Evolutionary conservation across 2,329 filamentous ascomycete species (phyloP).

Genomic region (Neurospora crassa): DNA sequence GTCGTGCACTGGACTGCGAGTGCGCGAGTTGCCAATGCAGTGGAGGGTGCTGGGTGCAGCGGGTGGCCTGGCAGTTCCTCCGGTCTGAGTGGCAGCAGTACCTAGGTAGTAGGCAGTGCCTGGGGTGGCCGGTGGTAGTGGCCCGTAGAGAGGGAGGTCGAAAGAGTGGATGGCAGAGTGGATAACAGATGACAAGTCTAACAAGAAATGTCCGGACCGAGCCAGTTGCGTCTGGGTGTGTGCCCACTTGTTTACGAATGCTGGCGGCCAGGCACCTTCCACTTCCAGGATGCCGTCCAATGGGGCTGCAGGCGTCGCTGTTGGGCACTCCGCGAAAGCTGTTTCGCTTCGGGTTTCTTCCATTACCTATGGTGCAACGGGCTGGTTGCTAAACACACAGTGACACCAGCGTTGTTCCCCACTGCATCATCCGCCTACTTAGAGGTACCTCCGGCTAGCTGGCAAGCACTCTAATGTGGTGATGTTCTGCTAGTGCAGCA

Average conservation of each 20-base stretch:
- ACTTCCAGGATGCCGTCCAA: neutral
- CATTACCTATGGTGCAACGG: neutral
- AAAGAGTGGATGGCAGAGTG: neutral
- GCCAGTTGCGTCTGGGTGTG: neutral
- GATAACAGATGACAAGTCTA: neutral
- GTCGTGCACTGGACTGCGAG: neutral
- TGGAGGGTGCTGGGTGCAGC: neutral
- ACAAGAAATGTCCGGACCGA: neutral
- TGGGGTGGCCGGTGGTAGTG: neutral
- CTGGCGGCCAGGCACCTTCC: neutral
- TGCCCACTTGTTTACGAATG: neutral
- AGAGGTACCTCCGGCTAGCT: neutral
- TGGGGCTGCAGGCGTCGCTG: neutral
- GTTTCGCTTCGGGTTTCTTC: neutral
- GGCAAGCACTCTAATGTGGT: neutral
- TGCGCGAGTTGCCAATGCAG: neutral
- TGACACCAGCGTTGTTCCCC: neutral
- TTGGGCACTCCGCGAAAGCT: neutral
- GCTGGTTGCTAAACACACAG: neutral
- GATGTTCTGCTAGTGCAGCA: neutral
- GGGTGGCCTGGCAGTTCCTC: neutral
- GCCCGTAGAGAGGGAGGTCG: neutral
- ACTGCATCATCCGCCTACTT: neutral
- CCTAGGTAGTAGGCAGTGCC: neutral
- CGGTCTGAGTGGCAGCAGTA: neutral